Base-by-base conservation (phyloP, 73 alveolate species). In the Paramecium caudatum region DNA sequence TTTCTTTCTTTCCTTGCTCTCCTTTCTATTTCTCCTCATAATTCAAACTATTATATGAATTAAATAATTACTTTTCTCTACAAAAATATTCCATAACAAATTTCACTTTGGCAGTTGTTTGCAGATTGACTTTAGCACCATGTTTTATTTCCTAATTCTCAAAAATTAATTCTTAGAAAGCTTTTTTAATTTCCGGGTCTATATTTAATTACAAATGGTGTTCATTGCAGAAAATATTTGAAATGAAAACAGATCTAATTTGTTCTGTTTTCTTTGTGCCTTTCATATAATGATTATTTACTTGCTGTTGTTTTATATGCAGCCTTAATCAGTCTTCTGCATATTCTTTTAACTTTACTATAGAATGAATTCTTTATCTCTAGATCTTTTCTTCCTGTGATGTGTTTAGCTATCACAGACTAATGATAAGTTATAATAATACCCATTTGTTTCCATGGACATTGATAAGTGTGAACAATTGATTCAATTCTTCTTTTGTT, bases 371-470 rank as follows among this genome's bases (percentile, higher is more conserved):
- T 55, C 17, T 55, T 55, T 9, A 55, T 55, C 23, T 55, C 80
- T 23, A 27, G 7, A 5, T 55, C 80, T 23, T 37, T 55, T 23
- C 80, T 6, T 27, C 30, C 46, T 10, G 23, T 55, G 46, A 55
- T 19, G 10, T 23, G 46, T 55, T 55, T 21, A 55, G 80, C 80
- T 9, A 55, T 55, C 8, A 37, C 23, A 0, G 80, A 27, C 80
- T 55, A 55, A 23, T 23, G 8, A 23, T 5, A 12, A 5, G 25
- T 19, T 23, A 23, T 21, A n/a, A 9, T 23, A 17, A 23, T 55
- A 55, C 80, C 80, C 80, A 55, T 23, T 23, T 55, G 6, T 55
- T 55, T 17, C 80, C 80, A 27, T 55, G 46, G 3, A 55, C 13
- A 27, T 55, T 55, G 1, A 55, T 10, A 3, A 55, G 80, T 23